phyloP scores from a whole-genome alignment of 2,329 filamentous ascomycete species.

The Fusarium buharicum region DNA sequence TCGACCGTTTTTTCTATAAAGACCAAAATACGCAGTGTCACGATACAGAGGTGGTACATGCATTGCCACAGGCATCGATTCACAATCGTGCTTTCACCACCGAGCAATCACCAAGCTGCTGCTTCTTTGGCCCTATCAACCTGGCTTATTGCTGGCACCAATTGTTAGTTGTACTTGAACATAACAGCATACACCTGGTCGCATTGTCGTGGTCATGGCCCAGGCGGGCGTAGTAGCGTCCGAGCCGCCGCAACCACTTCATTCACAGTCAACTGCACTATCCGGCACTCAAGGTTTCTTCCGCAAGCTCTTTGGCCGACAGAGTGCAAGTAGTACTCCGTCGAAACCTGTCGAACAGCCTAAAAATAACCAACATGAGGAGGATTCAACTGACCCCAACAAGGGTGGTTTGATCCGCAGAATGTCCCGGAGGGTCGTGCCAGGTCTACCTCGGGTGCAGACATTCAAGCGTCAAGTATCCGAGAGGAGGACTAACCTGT shows the following conservation, averaged over 20 bases:
- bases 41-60: conserved; percentile 35
- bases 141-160: conserved; percentile 16
- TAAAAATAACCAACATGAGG: conserved; percentile 49
- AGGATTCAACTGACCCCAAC: conserved; percentile 43
- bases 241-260: conserved; percentile 43
- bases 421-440: conserved; percentile 72
- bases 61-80: conserved; percentile 26
- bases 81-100: conserved; percentile 25
- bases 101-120: conserved; percentile 20
- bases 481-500: conserved; percentile 78
- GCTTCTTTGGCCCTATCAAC: conserved; percentile 18
- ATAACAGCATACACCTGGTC: conserved; percentile 21
- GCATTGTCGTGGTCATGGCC: conserved; percentile 47
- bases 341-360: conserved; percentile 29
- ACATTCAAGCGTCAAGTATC: conserved; percentile 87
- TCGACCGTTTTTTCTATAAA: conserved; percentile 20
- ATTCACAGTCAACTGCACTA: conserved; percentile 41
- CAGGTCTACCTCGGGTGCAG: conserved; percentile 78
- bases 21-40: conserved; percentile 31
- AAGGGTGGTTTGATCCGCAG: conserved; percentile 55
- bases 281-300: conserved; percentile 44
- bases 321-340: conserved; percentile 23
- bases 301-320: conserved; percentile 46
- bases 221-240: conserved; percentile 46
- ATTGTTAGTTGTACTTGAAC: conserved; percentile 16